These are phyloP conservation scores for Papiliotrema flavescens DNA, from an alignment of 1,284 basidiomycete species.

Conservation along the genomic window DNA sequence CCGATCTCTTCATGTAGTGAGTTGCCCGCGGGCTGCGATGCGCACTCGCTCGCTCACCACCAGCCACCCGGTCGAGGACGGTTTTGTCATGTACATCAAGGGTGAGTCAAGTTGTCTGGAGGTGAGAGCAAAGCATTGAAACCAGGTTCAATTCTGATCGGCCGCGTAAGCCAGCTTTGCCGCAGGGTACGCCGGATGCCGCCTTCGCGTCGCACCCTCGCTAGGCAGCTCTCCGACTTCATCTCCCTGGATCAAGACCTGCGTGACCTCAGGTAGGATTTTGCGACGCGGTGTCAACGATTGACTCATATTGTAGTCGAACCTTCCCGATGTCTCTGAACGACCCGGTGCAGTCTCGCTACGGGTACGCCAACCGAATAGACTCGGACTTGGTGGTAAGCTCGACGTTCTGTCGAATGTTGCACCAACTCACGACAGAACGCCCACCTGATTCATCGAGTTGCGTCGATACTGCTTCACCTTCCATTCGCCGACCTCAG, in stretches of 20 bases:
- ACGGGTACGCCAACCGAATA: slow-evolving; percentile 22
- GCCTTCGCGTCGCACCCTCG: too few species aligned
- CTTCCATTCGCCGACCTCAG: slow-evolving; percentile 37
- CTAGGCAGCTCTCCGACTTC: slow-evolving; percentile 19
- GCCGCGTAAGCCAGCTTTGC: slow-evolving; percentile 27
- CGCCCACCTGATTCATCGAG: slow-evolving; percentile 30
- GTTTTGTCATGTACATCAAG: slow-evolving; percentile 34
- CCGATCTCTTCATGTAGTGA: slow-evolving; percentile 32
- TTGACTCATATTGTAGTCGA: slow-evolving; percentile 6
- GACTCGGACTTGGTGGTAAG: slow-evolving; percentile 37
- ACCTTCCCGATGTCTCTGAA: slow-evolving; percentile 29
- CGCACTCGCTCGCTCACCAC: slow-evolving; percentile 1
- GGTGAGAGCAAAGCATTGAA: background rate
- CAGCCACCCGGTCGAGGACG: slow-evolving; percentile 40
- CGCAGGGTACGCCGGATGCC: background rate
- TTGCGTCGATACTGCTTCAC: slow-evolving; percentile 38
- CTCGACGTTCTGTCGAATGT: background rate
- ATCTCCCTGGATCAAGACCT: slow-evolving; percentile 28
- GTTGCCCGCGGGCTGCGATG: slow-evolving; percentile 1
- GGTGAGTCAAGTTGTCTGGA: slow-evolving; percentile 10
- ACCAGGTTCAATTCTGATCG: slow-evolving; percentile 24
- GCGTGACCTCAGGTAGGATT: slow-evolving; percentile 18
- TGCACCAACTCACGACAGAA: slow-evolving; percentile 11
- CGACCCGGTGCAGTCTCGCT: slow-evolving; percentile 32
- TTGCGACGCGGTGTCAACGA: background rate